These are phyloP conservation scores for Helminthosporium solani DNA, from an alignment of 2,329 filamentous ascomycete species.

Conservation along the genomic window DNA sequence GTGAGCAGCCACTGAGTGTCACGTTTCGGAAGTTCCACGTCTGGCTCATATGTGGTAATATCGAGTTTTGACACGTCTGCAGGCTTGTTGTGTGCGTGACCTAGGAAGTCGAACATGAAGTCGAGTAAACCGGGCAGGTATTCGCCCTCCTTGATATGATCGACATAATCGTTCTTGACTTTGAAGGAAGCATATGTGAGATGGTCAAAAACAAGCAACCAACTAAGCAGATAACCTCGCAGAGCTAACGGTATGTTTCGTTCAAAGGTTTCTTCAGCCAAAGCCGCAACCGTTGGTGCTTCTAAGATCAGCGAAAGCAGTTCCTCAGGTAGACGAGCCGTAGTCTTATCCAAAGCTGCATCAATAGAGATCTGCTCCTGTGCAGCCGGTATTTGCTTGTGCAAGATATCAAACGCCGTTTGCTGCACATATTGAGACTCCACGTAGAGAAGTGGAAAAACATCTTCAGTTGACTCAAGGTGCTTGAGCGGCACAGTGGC, in stretches of 20 bases:
- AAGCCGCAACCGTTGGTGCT: conserved; percentile 67
- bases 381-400: conserved; percentile 71
- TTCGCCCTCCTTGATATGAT: conserved; percentile 73
- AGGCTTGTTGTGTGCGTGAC: conserved; percentile 71
- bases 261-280: conserved; percentile 65
- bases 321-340: conserved; percentile 76
- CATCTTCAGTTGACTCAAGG: conserved; percentile 63
- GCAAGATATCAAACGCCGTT: conserved; percentile 76
- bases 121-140: conserved; percentile 69
- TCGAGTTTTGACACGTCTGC: conserved; percentile 71
- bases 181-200: conserved; percentile 77
- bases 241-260: conserved; percentile 66
- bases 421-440: conserved; percentile 74
- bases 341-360: conserved; percentile 67
- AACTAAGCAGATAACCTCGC: conserved; percentile 81
- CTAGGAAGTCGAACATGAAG: conserved; percentile 82
- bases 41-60: conserved; percentile 62
- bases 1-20: conserved; percentile 81
- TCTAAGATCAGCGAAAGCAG: conserved; percentile 81
- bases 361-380: conserved; percentile 85
- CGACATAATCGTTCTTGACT: conserved; percentile 76
- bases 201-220: conserved; percentile 87
- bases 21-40: conserved; percentile 63
- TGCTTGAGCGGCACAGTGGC: conserved; percentile 62
- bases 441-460: conserved; percentile 76